Conservation (phyloP, 164 flowering plant species). For the Liriodendron chinense region DNA sequence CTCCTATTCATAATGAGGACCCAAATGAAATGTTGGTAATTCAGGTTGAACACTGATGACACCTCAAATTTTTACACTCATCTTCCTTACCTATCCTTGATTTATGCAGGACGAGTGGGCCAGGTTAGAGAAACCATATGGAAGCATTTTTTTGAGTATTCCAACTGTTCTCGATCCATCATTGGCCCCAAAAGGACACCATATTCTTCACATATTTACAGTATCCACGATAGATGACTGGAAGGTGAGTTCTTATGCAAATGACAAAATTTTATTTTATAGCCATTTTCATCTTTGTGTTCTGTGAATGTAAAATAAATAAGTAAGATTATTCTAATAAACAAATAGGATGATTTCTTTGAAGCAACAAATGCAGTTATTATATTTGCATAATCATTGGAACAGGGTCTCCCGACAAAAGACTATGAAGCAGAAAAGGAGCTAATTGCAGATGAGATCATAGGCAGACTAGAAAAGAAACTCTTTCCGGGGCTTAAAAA, state of each 20-base stretch:
- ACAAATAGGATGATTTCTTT: not conserved
- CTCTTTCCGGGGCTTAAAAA: constrained; percentile 85
- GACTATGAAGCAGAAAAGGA: constrained; percentile 87
- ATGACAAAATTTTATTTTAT: not conserved
- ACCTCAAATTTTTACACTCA: not conserved
- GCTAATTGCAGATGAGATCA: constrained; percentile 73
- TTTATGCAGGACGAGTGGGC: constrained; percentile 64
- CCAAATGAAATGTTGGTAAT: not conserved
- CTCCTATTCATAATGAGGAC: not conserved
- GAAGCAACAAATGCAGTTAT: no score
- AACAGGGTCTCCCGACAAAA: constrained; percentile 66
- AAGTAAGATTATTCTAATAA: not conserved
- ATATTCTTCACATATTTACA: constrained; percentile 93
- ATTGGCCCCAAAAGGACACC: constrained; percentile 83
- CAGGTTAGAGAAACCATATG: constrained; percentile 79
- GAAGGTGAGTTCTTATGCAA: constrained; percentile 48
- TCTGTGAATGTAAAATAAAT: not conserved
- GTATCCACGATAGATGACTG: constrained; percentile 88
- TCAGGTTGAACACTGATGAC: not conserved
- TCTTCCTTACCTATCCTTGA: not conserved
- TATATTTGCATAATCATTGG: constrained; percentile 7
- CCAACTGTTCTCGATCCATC: constrained; percentile 92
- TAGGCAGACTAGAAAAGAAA: constrained; percentile 81
- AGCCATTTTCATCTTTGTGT: not conserved
- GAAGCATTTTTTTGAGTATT: constrained; percentile 95